These are phyloP conservation scores for Myxozyma nipponensis DNA, from an alignment of 805 yeast species.

Conservation along the genomic window DNA sequence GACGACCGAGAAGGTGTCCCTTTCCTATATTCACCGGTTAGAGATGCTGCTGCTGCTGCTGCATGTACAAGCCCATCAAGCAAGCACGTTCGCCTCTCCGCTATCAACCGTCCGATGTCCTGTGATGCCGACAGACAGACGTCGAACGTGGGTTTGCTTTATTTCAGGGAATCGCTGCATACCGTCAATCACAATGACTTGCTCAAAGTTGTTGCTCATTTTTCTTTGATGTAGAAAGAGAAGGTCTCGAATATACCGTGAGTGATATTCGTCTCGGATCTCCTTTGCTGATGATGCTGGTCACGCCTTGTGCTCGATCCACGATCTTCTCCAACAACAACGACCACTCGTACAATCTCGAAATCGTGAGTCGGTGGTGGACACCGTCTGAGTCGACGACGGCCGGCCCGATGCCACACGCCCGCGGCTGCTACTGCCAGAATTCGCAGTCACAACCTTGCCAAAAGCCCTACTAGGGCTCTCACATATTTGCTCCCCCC, in stretches of 20 bases:
- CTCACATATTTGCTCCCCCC: neutral
- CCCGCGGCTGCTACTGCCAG: neutral
- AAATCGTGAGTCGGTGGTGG: neutral
- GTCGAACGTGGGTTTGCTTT: too few relatives aligned
- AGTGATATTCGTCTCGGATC: too few relatives aligned
- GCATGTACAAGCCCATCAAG: neutral
- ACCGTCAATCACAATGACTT: constrained; percentile 30
- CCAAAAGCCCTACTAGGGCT: neutral
- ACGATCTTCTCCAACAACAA: too few relatives aligned
- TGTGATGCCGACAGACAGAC: too few relatives aligned
- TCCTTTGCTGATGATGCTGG: too few relatives aligned
- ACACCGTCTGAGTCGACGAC: neutral
- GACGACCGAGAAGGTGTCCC: constrained; percentile 99
- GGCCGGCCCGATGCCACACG: neutral
- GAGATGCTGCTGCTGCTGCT: too few relatives aligned
- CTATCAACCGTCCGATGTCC: too few relatives aligned
- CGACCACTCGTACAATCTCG: neutral
- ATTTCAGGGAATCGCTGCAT: constrained; percentile 9
- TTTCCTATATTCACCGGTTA: constrained; percentile 42
- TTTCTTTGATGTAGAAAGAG: neutral
- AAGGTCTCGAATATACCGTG: too few relatives aligned
- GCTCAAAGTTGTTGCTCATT: constrained; percentile 25
- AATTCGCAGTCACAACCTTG: neutral
- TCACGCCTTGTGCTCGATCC: too few relatives aligned
- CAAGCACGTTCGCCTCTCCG: too few relatives aligned